These are phyloP conservation scores for Neonectria ditissima DNA, from an alignment of 2,329 filamentous ascomycete genomes.

Conservation along the genomic window DNA sequence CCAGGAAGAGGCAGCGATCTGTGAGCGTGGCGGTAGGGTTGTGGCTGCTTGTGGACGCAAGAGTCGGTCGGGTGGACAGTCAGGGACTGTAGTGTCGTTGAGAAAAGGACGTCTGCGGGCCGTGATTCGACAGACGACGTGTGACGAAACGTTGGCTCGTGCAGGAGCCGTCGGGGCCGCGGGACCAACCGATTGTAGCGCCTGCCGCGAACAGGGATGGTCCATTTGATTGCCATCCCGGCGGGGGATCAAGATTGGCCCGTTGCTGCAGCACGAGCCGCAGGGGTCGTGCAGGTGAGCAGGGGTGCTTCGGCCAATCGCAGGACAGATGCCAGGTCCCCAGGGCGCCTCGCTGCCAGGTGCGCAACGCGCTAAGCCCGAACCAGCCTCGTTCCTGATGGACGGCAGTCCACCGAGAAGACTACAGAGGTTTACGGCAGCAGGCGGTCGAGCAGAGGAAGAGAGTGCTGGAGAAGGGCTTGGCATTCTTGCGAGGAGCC, in stretches of 20 bases:
- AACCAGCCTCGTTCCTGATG: slow-evolving; percentile 13
- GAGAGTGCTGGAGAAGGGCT: not conserved
- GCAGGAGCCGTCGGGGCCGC: slow-evolving; percentile 59
- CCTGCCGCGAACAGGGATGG: slow-evolving; percentile 46
- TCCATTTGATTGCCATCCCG: slow-evolving; percentile 42
- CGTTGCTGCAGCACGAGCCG: slow-evolving; percentile 47
- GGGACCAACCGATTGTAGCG: slow-evolving; percentile 60
- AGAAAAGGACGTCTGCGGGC: slow-evolving; percentile 36
- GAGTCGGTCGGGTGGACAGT: slow-evolving; percentile 42
- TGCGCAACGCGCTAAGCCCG: slow-evolving; percentile 12
- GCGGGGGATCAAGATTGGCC: slow-evolving; percentile 57
- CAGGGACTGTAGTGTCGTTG: slow-evolving; percentile 39
- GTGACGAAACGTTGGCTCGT: slow-evolving; percentile 60
- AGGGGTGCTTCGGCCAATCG: slow-evolving; percentile 29
- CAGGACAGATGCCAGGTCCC: not conserved
- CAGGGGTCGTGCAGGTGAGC: slow-evolving; percentile 37
- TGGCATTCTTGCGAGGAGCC: not conserved
- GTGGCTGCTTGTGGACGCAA: slow-evolving; percentile 27
- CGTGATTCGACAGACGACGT: slow-evolving; percentile 53
- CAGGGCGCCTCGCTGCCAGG: slow-evolving; percentile 15
- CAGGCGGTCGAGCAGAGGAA: not conserved
- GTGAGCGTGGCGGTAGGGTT: slow-evolving; percentile 38
- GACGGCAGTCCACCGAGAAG: slow-evolving; percentile 3
- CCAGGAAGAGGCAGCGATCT: slow-evolving; percentile 15
- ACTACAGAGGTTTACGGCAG: slow-evolving; percentile 1